Evolutionary conservation across 148 eudicot genomes (phyloP).

Genomic region (Cornus controversa): DNA sequence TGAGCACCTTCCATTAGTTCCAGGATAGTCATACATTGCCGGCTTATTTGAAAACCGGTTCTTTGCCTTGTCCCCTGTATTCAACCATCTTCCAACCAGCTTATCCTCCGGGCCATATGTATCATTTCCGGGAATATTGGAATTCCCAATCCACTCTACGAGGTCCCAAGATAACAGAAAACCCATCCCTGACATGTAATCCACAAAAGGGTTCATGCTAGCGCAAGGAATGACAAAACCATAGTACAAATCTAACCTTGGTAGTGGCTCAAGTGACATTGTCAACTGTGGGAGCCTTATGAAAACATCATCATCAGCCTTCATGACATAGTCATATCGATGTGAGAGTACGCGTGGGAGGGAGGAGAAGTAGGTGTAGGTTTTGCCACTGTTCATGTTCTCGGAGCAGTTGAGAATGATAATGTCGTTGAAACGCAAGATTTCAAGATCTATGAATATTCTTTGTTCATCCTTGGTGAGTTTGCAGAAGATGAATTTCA

Average conservation of each 20-base stretch:
- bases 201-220: constrained; percentile 53
- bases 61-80: constrained; percentile 41
- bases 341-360: constrained; percentile 39
- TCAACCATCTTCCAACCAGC: constrained; percentile 47
- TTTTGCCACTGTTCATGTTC: constrained; percentile 59
- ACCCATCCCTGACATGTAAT: constrained; percentile 70
- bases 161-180: constrained; percentile 58
- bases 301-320: constrained; percentile 57
- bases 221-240: constrained; percentile 56
- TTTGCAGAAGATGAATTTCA: constrained; percentile 54
- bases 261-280: constrained; percentile 29
- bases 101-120: constrained; percentile 51
- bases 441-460: constrained; percentile 39
- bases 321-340: constrained; percentile 55
- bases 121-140: constrained; percentile 23
- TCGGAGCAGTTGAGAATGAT: constrained; percentile 53
- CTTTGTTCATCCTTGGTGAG: constrained; percentile 50
- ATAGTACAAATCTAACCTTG: constrained; percentile 51
- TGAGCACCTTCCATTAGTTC: constrained; percentile 45
- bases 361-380: constrained; percentile 50
- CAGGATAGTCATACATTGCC: constrained; percentile 63
- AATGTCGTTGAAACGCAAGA: constrained; percentile 50
- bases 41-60: constrained; percentile 49
- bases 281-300: constrained; percentile 33
- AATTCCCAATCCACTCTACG: constrained; percentile 42